phyloP scores from a whole-genome alignment of 2,329 filamentous ascomycete genomes.

The Neopestalotiopsis clavispora region DNA sequence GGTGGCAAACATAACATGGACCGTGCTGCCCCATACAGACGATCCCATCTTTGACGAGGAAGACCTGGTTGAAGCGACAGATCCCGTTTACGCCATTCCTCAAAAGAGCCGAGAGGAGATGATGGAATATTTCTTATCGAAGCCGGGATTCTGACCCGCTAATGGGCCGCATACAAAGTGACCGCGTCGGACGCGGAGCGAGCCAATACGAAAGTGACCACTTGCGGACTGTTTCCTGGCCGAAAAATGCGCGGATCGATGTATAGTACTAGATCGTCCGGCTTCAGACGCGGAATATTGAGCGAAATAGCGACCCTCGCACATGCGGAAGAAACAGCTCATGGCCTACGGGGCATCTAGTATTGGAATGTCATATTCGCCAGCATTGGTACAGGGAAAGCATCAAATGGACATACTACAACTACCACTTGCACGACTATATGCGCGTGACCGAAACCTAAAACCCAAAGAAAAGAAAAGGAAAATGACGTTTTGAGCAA shows the following conservation, averaged over 20 bases:
- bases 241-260: constrained; percentile 10
- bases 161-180: constrained; percentile 37
- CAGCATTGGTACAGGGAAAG: background rate
- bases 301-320: background rate
- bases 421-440: background rate
- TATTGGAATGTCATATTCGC: background rate
- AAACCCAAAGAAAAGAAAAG: background rate
- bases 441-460: background rate
- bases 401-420: background rate
- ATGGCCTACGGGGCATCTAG: background rate
- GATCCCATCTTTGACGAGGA: constrained; percentile 71
- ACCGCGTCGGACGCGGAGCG: constrained; percentile 34
- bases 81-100: constrained; percentile 87
- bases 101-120: constrained; percentile 69
- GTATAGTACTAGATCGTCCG: background rate
- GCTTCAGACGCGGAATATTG: background rate
- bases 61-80: constrained; percentile 72
- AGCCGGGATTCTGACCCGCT: constrained; percentile 57
- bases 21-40: constrained; percentile 53
- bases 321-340: background rate
- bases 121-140: constrained; percentile 67
- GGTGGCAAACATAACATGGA: constrained; percentile 43
- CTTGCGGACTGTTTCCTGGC: constrained; percentile 1
- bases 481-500: background rate
- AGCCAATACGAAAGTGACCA: constrained; percentile 32